Percentiles rank a stretch among this genome's conserved stretches.
phyloP scores from a whole-genome alignment of 2,329 filamentous ascomycete genomes.

The Ophiostoma australiae region DNA sequence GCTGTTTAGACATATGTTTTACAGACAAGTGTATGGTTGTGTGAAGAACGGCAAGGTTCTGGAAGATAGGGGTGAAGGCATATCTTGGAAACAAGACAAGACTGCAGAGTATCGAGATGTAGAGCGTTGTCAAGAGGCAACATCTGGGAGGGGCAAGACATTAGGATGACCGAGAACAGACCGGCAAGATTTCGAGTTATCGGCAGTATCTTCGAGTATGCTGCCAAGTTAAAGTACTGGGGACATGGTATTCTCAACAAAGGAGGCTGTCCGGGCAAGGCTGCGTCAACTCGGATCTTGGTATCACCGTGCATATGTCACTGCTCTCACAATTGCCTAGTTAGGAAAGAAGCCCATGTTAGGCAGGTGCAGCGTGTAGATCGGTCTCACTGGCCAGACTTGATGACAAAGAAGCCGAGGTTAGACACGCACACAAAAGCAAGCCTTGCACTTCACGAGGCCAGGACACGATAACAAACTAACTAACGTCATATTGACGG shows the following conservation, averaged over 20 bases:
- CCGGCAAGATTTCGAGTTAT: too few species aligned
- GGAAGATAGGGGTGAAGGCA: background rate
- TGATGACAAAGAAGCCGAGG: slow-evolving; percentile 10
- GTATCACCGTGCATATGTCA: background rate
- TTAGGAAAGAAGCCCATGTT: slow-evolving; percentile 15
- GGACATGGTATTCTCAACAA: background rate
- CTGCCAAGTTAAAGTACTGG: too few species aligned
- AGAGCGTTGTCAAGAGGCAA: background rate
- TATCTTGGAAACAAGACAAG: background rate
- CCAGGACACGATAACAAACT: background rate
- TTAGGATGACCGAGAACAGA: background rate
- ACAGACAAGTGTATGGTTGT: background rate
- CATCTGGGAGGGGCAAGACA: background rate
- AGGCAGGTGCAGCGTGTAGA: background rate
- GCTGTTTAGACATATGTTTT: background rate
- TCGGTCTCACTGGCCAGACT: background rate
- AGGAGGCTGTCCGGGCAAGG: background rate
- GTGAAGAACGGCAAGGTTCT: background rate
- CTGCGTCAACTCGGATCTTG: background rate
- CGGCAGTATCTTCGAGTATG: too few species aligned
- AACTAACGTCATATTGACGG: background rate
- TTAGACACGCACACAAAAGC: background rate
- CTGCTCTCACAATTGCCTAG: background rate
- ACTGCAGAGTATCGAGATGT: background rate
- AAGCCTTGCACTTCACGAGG: background rate